A percentile compares a stretch with the other conserved stretches of the same genome.
Evolutionary conservation across 148 eudicot genomes (phyloP).

Genomic region (Chenopodium album): DNA sequence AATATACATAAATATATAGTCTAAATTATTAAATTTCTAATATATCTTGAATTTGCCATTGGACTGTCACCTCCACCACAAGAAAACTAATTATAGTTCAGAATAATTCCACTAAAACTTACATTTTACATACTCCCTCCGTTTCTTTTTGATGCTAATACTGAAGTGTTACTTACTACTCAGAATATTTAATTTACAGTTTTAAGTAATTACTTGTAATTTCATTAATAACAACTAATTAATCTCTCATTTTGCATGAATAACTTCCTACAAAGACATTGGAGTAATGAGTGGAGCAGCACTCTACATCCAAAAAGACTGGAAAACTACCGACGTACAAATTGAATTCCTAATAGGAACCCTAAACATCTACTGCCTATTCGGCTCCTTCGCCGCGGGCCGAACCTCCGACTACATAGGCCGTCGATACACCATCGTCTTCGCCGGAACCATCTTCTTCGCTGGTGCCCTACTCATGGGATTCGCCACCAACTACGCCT

Average conservation of each 20-base stretch:
- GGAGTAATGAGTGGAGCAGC: conserved; percentile 77
- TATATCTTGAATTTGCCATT: too few relatives aligned
- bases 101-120: too few relatives aligned
- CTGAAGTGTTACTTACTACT: too few relatives aligned
- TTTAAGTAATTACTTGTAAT: too few relatives aligned
- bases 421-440: conserved; percentile 48
- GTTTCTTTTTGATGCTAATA: too few relatives aligned
- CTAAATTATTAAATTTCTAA: too few relatives aligned
- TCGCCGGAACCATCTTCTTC: conserved; percentile 48
- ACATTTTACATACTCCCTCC: too few relatives aligned
- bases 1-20: too few relatives aligned
- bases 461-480: conserved; percentile 50
- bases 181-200: too few relatives aligned
- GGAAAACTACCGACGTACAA: conserved; percentile 34
- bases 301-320: conserved; percentile 48
- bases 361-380: conserved; percentile 48
- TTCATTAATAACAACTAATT: not conserved
- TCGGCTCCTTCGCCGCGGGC: conserved; percentile 48
- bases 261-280: conserved; percentile 36
- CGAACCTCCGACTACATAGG: conserved; percentile 45
- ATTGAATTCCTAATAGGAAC: conserved; percentile 47
- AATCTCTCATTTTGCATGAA: not conserved
- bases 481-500: conserved; percentile 41
- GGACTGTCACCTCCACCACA: too few relatives aligned
- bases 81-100: too few relatives aligned